Percentiles rank a stretch among this genome's conserved stretches.
Evolutionary conservation across 2,329 filamentous ascomycete genomes (phyloP).

Genomic region (Scedosporium dehoogii): DNA sequence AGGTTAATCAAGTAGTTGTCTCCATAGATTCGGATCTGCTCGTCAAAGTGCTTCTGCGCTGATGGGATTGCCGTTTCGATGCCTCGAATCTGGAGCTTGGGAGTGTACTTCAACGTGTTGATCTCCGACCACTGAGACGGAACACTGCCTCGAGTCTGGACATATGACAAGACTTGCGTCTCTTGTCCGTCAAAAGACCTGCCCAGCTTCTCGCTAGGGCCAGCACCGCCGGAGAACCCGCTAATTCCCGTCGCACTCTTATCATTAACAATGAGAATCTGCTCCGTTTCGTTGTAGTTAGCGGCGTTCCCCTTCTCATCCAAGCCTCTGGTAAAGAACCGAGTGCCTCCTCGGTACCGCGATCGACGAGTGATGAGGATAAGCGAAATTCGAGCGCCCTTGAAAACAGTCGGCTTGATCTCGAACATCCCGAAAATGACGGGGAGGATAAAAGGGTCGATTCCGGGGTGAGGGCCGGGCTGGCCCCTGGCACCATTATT

Average conservation of each 20-base stretch:
- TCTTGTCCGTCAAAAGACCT: slow-evolving; percentile 53
- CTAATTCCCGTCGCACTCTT: slow-evolving; percentile 55
- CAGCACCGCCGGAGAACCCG: slow-evolving; percentile 68
- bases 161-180: slow-evolving; percentile 83
- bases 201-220: slow-evolving; percentile 59
- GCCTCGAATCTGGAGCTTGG: slow-evolving; percentile 77
- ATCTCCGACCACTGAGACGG: slow-evolving; percentile 95
- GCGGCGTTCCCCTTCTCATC: slow-evolving; percentile 93
- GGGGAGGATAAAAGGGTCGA: slow-evolving; percentile 87
- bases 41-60: slow-evolving; percentile 78
- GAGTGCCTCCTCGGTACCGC: slow-evolving; percentile 76
- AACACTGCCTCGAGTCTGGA: slow-evolving; percentile 93
- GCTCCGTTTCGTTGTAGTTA: slow-evolving; percentile 98
- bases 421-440: slow-evolving; percentile 95
- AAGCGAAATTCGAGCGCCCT: slow-evolving; percentile 74
- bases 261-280: slow-evolving; percentile 84
- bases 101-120: slow-evolving; percentile 85
- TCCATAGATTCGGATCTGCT: slow-evolving; percentile 88
- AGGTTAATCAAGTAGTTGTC: slow-evolving; percentile 97
- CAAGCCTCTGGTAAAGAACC: slow-evolving; percentile 90
- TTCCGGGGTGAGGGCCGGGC: slow-evolving; percentile 59
- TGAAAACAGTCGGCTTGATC: slow-evolving; percentile 78
- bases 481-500: slow-evolving; percentile 51
- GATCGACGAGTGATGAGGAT: slow-evolving; percentile 83
- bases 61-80: slow-evolving; percentile 72